Evolutionary conservation across 176 grass and related monocot species (phyloP).

Genomic region (Tillandsia leiboldiana): DNA sequence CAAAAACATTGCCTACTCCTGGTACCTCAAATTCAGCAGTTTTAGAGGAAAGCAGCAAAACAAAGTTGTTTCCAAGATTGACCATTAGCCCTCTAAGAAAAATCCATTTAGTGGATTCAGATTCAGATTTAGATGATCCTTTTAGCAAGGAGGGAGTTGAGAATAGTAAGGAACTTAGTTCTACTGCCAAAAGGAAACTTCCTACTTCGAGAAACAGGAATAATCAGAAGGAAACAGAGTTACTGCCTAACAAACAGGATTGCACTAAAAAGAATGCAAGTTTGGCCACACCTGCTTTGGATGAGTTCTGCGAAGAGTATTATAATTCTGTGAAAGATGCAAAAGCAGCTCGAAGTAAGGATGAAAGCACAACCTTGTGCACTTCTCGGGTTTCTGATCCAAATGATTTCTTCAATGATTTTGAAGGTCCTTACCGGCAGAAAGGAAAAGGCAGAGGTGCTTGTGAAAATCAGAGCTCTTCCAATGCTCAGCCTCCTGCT

Average conservation of each 20-base stretch:
- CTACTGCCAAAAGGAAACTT: neutral
- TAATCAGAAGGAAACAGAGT: constrained; percentile 10
- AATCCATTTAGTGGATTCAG: constrained; percentile 71
- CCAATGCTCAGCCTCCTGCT: constrained; percentile 42
- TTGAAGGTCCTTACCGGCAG: constrained; percentile 27
- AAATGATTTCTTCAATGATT: constrained; percentile 23
- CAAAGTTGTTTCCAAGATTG: constrained; percentile 53
- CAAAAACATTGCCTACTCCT: constrained; percentile 28
- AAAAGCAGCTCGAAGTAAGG: constrained; percentile 19
- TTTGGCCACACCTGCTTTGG: constrained; percentile 66
- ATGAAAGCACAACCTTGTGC: constrained; percentile 19
- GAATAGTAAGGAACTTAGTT: constrained; percentile 17
- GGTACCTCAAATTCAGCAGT: constrained; percentile 32
- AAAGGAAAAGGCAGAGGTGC: constrained; percentile 25
- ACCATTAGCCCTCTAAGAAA: constrained; percentile 65
- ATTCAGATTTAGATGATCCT: constrained; percentile 56
- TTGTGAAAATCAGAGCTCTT: constrained; percentile 15
- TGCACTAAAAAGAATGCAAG: constrained; percentile 19
- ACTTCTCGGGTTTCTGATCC: constrained; percentile 25
- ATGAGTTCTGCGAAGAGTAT: constrained; percentile 84
- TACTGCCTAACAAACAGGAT: constrained; percentile 17
- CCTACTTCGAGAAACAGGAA: constrained; percentile 6
- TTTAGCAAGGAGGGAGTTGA: constrained; percentile 29
- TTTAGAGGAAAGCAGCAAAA: constrained; percentile 60
- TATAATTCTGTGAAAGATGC: constrained; percentile 39